phyloP scores from a whole-genome alignment of 306 rosid genomes.

The Spatholobus suberectus region DNA sequence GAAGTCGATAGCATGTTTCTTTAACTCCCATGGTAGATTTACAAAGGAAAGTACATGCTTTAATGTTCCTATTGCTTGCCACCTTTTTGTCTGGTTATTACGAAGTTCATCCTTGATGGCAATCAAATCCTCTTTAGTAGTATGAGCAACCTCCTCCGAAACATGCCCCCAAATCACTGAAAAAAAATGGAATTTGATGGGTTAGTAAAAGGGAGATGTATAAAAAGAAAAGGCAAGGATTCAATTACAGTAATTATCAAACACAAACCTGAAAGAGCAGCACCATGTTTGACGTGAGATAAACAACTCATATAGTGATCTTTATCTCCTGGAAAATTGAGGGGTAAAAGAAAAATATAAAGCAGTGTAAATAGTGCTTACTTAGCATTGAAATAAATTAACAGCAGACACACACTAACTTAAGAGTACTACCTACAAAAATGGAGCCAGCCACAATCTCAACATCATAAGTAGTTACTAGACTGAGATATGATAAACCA shows the following conservation, averaged over 20 bases:
- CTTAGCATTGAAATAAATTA: constrained; percentile 23
- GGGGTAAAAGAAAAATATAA: neutral
- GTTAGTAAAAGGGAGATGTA: constrained; percentile 31
- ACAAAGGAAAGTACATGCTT: constrained; percentile 67
- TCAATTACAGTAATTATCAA: constrained; percentile 33
- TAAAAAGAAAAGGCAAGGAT: constrained; percentile 31
- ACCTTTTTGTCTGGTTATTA: constrained; percentile 68
- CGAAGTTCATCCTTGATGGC: constrained; percentile 64
- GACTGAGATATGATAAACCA: constrained; percentile 77
- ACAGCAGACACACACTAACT: constrained; percentile 6
- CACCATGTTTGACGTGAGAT: constrained; percentile 72
- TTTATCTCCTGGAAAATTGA: constrained; percentile 61
- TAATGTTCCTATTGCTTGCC: constrained; percentile 84
- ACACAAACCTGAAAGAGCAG: constrained; percentile 81
- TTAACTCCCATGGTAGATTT: constrained; percentile 76
- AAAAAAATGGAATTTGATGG: constrained; percentile 29
- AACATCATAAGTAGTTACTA: constrained; percentile 64
- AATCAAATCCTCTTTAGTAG: constrained; percentile 62
- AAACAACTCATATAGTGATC: constrained; percentile 60
- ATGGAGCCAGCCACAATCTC: constrained; percentile 55
- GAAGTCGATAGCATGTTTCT: constrained; percentile 72
- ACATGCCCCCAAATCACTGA: constrained; percentile 81
- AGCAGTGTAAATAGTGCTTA: constrained; percentile 11
- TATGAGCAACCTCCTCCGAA: constrained; percentile 62
- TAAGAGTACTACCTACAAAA: constrained; percentile 61